phyloP scores from a whole-genome alignment of 176 grass and related monocot genomes.

The Oryza officinalis region DNA sequence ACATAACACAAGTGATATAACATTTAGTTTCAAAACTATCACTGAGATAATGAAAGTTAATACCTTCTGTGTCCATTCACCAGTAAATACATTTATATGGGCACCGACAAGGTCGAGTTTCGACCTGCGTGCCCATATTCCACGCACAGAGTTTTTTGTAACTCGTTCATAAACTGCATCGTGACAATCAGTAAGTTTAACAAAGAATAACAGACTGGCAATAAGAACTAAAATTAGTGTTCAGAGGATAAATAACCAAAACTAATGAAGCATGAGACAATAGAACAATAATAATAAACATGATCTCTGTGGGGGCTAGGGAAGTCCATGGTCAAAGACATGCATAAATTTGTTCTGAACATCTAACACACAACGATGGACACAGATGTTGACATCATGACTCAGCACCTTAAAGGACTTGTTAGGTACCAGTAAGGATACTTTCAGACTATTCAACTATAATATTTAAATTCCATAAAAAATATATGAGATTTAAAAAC shows the following conservation, averaged over 20 bases:
- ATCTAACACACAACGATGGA: background rate
- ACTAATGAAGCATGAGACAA: background rate
- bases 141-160: slow-evolving; percentile 88
- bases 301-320: background rate
- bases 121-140: slow-evolving; percentile 88
- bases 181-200: slow-evolving; percentile 13
- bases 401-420: background rate
- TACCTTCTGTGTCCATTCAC: slow-evolving; percentile 99
- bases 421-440: background rate
- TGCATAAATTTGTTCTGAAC: background rate
- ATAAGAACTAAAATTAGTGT: slow-evolving; percentile 19
- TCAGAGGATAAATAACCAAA: background rate
- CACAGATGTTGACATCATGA: background rate
- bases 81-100: slow-evolving; percentile 96
- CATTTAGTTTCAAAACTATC: background rate
- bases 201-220: slow-evolving; percentile 18
- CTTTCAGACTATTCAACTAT: too few species aligned
- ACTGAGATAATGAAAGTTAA: slow-evolving; percentile 1
- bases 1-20: background rate
- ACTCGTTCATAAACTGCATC: slow-evolving; percentile 92
- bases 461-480: background rate
- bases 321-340: background rate
- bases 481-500: background rate
- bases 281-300: background rate
- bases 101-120: slow-evolving; percentile 96